phyloP scores from a whole-genome alignment of 2,329 filamentous ascomycete species.

The Neofusicoccum parvum region DNA sequence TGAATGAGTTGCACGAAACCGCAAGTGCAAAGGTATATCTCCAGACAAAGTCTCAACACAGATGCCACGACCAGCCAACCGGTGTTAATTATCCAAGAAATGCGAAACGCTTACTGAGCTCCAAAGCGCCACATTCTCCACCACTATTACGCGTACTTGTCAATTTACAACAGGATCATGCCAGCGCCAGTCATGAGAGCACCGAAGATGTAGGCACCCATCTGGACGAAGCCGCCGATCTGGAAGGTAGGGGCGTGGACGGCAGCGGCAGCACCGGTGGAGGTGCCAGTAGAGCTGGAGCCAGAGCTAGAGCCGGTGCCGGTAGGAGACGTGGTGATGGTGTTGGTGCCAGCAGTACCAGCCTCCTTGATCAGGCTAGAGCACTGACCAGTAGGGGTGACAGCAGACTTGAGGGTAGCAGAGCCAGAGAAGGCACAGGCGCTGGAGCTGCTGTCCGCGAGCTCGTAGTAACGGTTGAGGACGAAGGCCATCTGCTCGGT shows the following conservation, averaged over 20 bases:
- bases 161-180: slow-evolving; percentile 56
- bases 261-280: slow-evolving; percentile 42
- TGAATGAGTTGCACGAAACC: slow-evolving; percentile 10
- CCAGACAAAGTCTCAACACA: slow-evolving; percentile 2
- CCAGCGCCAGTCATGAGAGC: slow-evolving; percentile 56
- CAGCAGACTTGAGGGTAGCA: slow-evolving; percentile 57
- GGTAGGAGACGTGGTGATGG: slow-evolving; percentile 53
- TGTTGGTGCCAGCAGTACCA: slow-evolving; percentile 61
- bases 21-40: slow-evolving; percentile 20
- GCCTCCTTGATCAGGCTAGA: slow-evolving; percentile 62
- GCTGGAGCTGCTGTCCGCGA: slow-evolving; percentile 53
- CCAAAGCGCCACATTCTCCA: background rate
- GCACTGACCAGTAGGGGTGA: slow-evolving; percentile 57
- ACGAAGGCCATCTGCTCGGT: slow-evolving; percentile 73
- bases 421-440: slow-evolving; percentile 74
- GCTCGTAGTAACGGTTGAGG: slow-evolving; percentile 72
- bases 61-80: background rate
- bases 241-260: slow-evolving; percentile 50
- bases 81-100: slow-evolving; percentile 2
- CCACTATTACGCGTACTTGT: background rate
- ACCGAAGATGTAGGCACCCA: slow-evolving; percentile 53
- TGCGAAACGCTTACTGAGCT: background rate
- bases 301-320: slow-evolving; percentile 33
- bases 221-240: slow-evolving; percentile 45
- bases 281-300: slow-evolving; percentile 26